These are phyloP conservation scores for Pseudogymnoascus sp. DNA, from an alignment of 2,329 filamentous ascomycete genomes.

Conservation along the genomic window DNA sequence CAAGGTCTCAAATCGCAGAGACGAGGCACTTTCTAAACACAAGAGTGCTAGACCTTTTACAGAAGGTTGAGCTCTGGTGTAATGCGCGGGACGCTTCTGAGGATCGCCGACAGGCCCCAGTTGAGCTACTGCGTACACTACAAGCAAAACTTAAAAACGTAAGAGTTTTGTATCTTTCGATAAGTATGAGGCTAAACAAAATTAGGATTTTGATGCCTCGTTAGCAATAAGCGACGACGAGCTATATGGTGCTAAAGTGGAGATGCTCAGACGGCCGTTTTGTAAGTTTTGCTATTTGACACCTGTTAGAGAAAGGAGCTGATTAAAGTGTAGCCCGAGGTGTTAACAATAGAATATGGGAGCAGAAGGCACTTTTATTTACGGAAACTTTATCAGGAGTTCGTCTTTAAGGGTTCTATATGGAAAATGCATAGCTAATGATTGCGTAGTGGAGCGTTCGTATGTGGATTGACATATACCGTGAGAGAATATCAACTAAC, in stretches of 20 bases:
- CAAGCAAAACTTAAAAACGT: conserved; percentile 10
- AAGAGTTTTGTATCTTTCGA: not conserved
- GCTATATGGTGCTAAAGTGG: conserved; percentile 2
- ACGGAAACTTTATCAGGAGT: conserved; percentile 9
- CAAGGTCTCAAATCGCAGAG: conserved; percentile 12
- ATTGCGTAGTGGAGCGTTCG: not conserved
- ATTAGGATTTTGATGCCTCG: conserved; percentile 9
- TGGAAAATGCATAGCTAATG: not conserved
- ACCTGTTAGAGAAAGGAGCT: conserved; percentile 1
- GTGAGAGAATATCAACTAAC: not conserved
- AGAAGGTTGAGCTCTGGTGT: conserved; percentile 14
- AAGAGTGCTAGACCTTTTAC: conserved; percentile 9
- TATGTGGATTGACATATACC: not conserved
- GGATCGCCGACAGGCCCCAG: conserved; percentile 1
- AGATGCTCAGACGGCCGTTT: conserved; percentile 10
- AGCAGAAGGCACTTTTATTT: conserved; percentile 1
- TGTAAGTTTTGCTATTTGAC: not conserved
- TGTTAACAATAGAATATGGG: conserved; percentile 7
- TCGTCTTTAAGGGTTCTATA: not conserved
- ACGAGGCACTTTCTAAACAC: conserved; percentile 15
- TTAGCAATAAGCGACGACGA: conserved; percentile 3
- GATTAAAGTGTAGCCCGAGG: conserved; percentile 10
- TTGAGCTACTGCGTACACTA: conserved; percentile 8
- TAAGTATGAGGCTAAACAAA: not conserved
- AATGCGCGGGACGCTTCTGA: conserved; percentile 9